Evolutionary conservation across 2,329 filamentous ascomycete species (phyloP).

Genomic region (Macrophomina tecta): DNA sequence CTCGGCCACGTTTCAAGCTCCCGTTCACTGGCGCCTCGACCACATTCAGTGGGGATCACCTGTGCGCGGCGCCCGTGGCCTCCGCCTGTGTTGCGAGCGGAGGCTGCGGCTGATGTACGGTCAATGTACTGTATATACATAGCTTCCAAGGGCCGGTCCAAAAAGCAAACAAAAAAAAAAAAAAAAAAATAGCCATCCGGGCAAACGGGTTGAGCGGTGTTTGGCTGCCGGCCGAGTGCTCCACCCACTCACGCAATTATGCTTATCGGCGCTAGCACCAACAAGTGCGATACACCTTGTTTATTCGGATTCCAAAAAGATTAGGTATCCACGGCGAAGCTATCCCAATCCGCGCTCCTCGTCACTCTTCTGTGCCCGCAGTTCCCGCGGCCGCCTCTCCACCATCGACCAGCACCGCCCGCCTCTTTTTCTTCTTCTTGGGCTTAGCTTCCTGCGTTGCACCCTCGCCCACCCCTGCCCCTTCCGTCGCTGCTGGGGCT

Average conservation of each 20-base stretch:
- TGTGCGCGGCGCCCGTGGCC: conserved; percentile 2
- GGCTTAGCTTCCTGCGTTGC: conserved; percentile 31
- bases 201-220: too few species aligned
- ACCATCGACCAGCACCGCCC: conserved; percentile 36
- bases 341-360: background rate
- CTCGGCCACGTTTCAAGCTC: conserved; percentile 28
- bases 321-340: background rate
- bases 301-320: background rate
- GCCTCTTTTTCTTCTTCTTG: conserved; percentile 52
- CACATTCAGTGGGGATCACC: conserved; percentile 2
- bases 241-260: too few species aligned
- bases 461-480: conserved; percentile 29
- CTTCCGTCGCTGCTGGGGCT: conserved; percentile 30
- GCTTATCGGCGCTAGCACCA: too few species aligned
- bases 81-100: background rate
- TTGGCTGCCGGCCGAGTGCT: too few species aligned
- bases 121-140: too few species aligned
- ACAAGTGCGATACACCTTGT: background rate
- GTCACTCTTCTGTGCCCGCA: background rate
- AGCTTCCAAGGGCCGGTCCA: too few species aligned
- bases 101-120: too few species aligned
- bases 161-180: too few species aligned
- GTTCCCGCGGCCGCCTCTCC: background rate
- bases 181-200: too few species aligned
- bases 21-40: conserved; percentile 1